phyloP scores from a whole-genome alignment of 768 basidiomycete species.

The Termitomyces sp. region DNA sequence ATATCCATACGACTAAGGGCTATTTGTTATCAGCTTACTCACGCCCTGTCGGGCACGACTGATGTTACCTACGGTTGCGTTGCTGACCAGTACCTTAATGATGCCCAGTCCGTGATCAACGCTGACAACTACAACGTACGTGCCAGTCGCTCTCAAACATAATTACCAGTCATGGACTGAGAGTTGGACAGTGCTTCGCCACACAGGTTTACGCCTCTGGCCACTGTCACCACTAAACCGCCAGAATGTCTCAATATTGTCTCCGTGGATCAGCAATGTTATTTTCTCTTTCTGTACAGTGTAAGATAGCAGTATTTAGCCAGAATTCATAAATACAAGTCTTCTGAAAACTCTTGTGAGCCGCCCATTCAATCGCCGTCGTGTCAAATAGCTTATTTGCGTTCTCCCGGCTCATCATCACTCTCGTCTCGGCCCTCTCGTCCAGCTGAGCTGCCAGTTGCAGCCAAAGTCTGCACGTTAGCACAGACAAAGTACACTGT shows the following conservation, averaged over 20 bases:
- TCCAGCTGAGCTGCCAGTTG: too few relatives aligned
- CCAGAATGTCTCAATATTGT: neutral
- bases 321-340: neutral
- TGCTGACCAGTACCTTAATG: conserved; percentile 32
- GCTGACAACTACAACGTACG: conserved; percentile 45
- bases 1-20: neutral
- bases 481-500: too few relatives aligned
- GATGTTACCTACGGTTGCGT: conserved; percentile 37
- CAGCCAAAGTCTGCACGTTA: too few relatives aligned
- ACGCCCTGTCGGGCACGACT: conserved; percentile 33
- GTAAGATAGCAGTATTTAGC: neutral
- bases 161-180: neutral
- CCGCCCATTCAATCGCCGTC: too few relatives aligned
- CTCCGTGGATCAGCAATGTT: neutral
- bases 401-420: too few relatives aligned
- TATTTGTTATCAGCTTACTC: conserved; percentile 27
- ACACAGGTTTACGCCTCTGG: conserved; percentile 39
- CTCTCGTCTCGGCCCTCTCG: too few relatives aligned
- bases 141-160: neutral
- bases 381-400: too few relatives aligned
- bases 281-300: neutral
- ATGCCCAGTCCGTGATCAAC: conserved; percentile 26
- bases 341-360: neutral
- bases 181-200: conserved; percentile 31
- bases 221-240: conserved; percentile 25